Percentiles rank a stretch among this genome's conserved stretches.
Conservation (phyloP, 768 basidiomycete genomes). For the Dentipellis fragilis region DNA sequence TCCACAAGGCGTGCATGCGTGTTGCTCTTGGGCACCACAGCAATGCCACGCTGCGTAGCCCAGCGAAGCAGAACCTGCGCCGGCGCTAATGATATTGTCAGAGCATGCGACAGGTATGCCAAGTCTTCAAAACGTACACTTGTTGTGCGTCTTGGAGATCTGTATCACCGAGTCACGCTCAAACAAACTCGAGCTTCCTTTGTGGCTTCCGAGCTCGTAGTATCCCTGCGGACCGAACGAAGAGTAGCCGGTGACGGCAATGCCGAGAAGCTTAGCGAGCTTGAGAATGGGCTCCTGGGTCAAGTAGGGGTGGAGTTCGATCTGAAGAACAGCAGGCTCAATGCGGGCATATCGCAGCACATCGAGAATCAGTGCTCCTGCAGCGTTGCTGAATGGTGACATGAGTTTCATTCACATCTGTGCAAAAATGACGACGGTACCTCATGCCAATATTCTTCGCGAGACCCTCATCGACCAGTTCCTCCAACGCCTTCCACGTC, state of each 20-base stretch:
- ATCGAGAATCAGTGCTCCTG: conserved; percentile 63
- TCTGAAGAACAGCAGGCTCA: conserved; percentile 46
- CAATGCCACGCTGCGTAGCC: conserved; percentile 36
- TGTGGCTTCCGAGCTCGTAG: conserved; percentile 51
- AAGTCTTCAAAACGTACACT: conserved; percentile 31
- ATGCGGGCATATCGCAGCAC: conserved; percentile 69
- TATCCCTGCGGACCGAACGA: conserved; percentile 47
- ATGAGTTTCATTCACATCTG: too few relatives aligned
- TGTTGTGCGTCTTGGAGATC: conserved; percentile 41
- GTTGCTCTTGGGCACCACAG: conserved; percentile 41
- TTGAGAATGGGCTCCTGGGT: conserved; percentile 36
- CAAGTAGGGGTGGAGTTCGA: conserved; percentile 51
- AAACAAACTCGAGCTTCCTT: conserved; percentile 42
- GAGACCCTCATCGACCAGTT: conserved; percentile 58
- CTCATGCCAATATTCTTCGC: conserved; percentile 76
- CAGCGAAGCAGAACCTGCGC: conserved; percentile 41
- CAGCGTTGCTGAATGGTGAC: conserved; percentile 48
- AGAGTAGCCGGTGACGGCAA: conserved; percentile 47
- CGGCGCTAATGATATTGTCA: conserved; percentile 16
- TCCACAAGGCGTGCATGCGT: conserved; percentile 26
- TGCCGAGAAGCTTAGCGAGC: conserved; percentile 32
- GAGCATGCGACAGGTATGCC: neutral
- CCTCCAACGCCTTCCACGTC: conserved; percentile 81
- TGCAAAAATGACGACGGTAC: conserved; percentile 21
- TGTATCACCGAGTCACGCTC: conserved; percentile 32